phyloP scores from a whole-genome alignment of 352 stramenopile genomes.

The Globisporangium apiculatum region DNA sequence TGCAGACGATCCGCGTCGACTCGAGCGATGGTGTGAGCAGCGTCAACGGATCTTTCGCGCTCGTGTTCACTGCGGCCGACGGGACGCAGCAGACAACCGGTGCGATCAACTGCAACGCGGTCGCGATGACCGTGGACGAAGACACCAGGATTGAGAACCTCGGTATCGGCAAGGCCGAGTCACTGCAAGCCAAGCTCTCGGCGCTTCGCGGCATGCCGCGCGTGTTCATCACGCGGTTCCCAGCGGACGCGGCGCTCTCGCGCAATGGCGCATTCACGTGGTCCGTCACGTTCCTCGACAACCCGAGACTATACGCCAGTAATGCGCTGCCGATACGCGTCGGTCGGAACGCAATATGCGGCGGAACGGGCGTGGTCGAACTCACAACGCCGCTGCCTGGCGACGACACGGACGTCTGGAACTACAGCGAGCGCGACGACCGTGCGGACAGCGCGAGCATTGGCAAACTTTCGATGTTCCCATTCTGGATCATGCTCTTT shows the following conservation, averaged over 20 bases:
- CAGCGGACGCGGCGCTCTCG: slow-evolving; percentile 19
- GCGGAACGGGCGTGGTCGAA: slow-evolving; percentile 18
- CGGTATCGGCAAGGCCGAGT: slow-evolving; percentile 40
- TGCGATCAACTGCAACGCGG: slow-evolving; percentile 43
- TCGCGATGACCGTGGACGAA: slow-evolving; percentile 50
- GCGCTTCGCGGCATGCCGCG: slow-evolving; percentile 24
- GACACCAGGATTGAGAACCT: slow-evolving; percentile 23
- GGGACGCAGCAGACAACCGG: slow-evolving; percentile 18
- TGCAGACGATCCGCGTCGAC: slow-evolving; percentile 28
- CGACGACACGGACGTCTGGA: slow-evolving; percentile 32
- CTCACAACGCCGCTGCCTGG: slow-evolving; percentile 24
- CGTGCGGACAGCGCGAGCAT: slow-evolving; percentile 12
- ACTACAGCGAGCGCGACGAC: slow-evolving; percentile 24
- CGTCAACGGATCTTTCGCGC: slow-evolving; percentile 36
- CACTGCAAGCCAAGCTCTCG: slow-evolving; percentile 46
- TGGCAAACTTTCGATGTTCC: slow-evolving; percentile 47
- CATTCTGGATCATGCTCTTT: slow-evolving; percentile 77
- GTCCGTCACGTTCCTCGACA: slow-evolving; percentile 60
- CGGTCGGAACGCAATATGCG: slow-evolving; percentile 32
- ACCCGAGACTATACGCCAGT: slow-evolving; percentile 14
- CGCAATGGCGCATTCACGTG: slow-evolving; percentile 49
- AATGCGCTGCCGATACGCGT: slow-evolving; percentile 18
- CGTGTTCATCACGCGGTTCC: slow-evolving; percentile 43
- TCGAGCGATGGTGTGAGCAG: slow-evolving; percentile 21
- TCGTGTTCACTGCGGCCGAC: slow-evolving; percentile 26